Conservation (phyloP, 2,329 filamentous ascomycete species). For the Aspergillus alliaceus region DNA sequence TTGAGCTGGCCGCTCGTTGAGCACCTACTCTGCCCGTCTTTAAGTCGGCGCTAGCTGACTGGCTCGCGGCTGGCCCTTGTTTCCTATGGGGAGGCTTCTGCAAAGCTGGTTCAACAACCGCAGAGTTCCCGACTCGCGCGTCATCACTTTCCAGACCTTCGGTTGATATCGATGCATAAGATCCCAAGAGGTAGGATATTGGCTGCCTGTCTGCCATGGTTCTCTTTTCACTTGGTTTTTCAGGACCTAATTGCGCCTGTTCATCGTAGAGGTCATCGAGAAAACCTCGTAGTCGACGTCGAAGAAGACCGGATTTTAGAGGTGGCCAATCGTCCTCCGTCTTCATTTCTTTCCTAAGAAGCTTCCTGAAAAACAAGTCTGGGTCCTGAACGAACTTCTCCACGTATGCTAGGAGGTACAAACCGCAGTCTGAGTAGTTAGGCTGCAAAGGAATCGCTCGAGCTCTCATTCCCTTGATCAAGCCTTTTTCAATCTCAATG, state of each 20-base stretch:
- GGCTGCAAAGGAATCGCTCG: slow-evolving; percentile 74
- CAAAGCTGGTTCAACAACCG: neutral
- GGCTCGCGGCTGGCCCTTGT: neutral
- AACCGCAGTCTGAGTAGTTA: slow-evolving; percentile 86
- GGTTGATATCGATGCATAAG: neutral
- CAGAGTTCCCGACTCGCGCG: neutral
- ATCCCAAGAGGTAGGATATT: slow-evolving; percentile 33
- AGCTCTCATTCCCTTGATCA: slow-evolving; percentile 65
- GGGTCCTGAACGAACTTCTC: slow-evolving; percentile 78
- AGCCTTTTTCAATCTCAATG: slow-evolving; percentile 46
- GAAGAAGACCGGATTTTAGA: slow-evolving; percentile 58
- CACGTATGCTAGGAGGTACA: slow-evolving; percentile 83
- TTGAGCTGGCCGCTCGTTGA: neutral
- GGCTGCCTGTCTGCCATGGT: slow-evolving; percentile 30
- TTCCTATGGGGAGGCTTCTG: neutral
- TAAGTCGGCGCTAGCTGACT: neutral
- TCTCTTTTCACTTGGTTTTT: slow-evolving; percentile 40
- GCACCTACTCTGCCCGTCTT: neutral
- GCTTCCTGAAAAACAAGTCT: slow-evolving; percentile 64
- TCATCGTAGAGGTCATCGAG: slow-evolving; percentile 63
- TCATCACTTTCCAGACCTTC: neutral
- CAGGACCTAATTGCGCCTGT: slow-evolving; percentile 46
- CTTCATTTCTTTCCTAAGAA: slow-evolving; percentile 66
- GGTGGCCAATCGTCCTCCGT: slow-evolving; percentile 55
- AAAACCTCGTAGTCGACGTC: slow-evolving; percentile 64